A percentile compares a stretch with the other conserved stretches of the same genome.
phyloP scores from a whole-genome alignment of 2,329 filamentous ascomycete genomes.

The Balansia obtecta region DNA sequence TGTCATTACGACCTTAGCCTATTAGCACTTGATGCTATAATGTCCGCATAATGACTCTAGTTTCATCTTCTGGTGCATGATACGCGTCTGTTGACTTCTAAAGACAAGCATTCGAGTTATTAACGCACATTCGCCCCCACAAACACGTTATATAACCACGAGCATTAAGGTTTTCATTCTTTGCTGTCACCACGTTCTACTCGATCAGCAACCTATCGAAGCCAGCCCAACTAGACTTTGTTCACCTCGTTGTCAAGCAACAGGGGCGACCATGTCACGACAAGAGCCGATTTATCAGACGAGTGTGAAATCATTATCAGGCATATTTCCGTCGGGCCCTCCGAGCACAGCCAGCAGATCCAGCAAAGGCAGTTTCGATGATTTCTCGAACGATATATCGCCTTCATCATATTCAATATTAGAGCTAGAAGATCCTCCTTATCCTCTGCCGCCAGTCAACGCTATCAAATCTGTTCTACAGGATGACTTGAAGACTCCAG shows the following conservation, averaged over 20 bases:
- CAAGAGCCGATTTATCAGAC: not conserved
- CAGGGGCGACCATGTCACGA: not conserved
- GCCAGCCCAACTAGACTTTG: no score
- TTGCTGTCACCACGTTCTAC: no score
- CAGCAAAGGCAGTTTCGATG: constrained; percentile 21
- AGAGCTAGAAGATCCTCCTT: constrained; percentile 13
- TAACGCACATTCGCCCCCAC: no score
- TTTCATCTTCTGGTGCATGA: no score
- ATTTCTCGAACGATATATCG: not conserved
- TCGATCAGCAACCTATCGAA: no score
- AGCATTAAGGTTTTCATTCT: no score
- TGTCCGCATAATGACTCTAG: not conserved
- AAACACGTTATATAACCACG: no score
- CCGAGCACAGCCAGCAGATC: constrained; percentile 26
- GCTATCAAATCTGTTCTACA: constrained; percentile 50
- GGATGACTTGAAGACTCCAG: constrained; percentile 74
- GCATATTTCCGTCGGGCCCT: constrained; percentile 25
- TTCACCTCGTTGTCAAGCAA: not conserved
- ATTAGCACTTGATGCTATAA: not conserved
- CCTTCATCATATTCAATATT: not conserved
- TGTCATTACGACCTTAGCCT: not conserved
- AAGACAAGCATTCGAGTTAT: no score
- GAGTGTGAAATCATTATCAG: constrained; percentile 2
- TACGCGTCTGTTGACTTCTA: no score
- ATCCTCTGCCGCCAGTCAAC: constrained; percentile 58